Evolutionary conservation across 2,329 filamentous ascomycete species (phyloP), one percentile per base, ranked within the genome.

Genomic region (Penicillium hesseltinei): DNA sequence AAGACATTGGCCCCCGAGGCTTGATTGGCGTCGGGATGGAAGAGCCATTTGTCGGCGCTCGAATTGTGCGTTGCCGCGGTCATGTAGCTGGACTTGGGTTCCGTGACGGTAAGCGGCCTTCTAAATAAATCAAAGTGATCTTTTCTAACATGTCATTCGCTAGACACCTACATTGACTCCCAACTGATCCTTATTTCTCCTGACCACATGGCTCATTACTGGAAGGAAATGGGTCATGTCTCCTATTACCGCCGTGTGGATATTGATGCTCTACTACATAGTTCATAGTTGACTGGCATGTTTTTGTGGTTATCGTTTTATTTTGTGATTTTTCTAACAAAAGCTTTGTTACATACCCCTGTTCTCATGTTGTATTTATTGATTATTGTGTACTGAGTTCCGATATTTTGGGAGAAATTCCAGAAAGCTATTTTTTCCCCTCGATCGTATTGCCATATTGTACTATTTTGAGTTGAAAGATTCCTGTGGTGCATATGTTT

Each of bases 21-120:
- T 80, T 88, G 23, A 74, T 93, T 0, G 79, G 86, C 0, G 77
- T 85, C 1, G 85, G 87, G 0, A 78, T 83, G 1, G 88, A 92
- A 57, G 76, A 82, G 0, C 83, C 84, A 2, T 96, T 96, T 72
- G 73, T 77, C n/a, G 91, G 90, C 0, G 87, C 87, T 1, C 81
- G 89, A 49, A 83, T 93, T 0, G 90, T 96, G 0, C 83, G 78
- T 62, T 89, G 88, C 67, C 81, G 80, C 56, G 92, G 91, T 0
- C 92, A 96, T 73, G 84, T 96, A 62, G 92, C 92, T 2, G 81
- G 81, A 1, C 80, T 82, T 11, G 89, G 88, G 1, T 97, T 94
- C 69, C 71, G 78, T 42, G 78, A 87, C 66, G 88, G 92, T 94
- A 72, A 79, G 87, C 75, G 1, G 5, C 43, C 6, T 31, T 6